phyloP scores from a whole-genome alignment of 352 stramenopile genomes.

The Pythium volutum region DNA sequence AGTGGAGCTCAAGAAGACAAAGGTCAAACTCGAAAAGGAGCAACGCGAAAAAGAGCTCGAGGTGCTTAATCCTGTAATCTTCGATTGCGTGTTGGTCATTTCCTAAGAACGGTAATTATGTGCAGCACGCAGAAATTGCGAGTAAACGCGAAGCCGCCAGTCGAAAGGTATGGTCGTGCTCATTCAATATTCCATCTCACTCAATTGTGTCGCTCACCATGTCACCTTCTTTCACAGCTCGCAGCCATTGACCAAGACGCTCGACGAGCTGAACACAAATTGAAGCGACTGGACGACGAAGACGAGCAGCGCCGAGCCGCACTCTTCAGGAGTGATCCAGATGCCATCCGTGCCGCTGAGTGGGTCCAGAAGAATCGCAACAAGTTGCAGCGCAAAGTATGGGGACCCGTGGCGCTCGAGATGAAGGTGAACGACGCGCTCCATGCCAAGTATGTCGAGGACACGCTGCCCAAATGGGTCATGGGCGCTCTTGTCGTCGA shows the following conservation, averaged over 20 bases:
- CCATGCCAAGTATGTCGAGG: constrained; percentile 83
- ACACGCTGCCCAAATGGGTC: constrained; percentile 79
- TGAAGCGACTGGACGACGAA: constrained; percentile 73
- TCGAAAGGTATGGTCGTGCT: constrained; percentile 22
- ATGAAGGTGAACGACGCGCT: constrained; percentile 80
- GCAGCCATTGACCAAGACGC: constrained; percentile 46
- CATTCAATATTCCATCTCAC: no score
- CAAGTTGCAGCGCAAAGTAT: constrained; percentile 72
- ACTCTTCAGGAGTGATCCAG: constrained; percentile 56
- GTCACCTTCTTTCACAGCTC: constrained; percentile 24
- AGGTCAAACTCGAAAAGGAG: constrained; percentile 57
- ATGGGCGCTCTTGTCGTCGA: constrained; percentile 72
- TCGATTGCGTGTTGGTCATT: neutral
- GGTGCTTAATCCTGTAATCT: constrained; percentile 23
- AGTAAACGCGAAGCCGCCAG: constrained; percentile 59
- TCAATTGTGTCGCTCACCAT: no score
- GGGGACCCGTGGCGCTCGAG: constrained; percentile 78
- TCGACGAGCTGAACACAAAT: constrained; percentile 46
- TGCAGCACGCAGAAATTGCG: constrained; percentile 63
- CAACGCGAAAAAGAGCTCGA: constrained; percentile 72
- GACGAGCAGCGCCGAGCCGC: constrained; percentile 59
- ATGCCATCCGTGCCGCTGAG: constrained; percentile 70
- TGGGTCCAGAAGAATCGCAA: constrained; percentile 75
- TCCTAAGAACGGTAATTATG: neutral
- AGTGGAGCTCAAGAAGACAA: constrained; percentile 48